These are phyloP conservation scores for Wickerhamomyces kurtzmanii DNA, from an alignment of 805 yeast species.

Conservation along the genomic window DNA sequence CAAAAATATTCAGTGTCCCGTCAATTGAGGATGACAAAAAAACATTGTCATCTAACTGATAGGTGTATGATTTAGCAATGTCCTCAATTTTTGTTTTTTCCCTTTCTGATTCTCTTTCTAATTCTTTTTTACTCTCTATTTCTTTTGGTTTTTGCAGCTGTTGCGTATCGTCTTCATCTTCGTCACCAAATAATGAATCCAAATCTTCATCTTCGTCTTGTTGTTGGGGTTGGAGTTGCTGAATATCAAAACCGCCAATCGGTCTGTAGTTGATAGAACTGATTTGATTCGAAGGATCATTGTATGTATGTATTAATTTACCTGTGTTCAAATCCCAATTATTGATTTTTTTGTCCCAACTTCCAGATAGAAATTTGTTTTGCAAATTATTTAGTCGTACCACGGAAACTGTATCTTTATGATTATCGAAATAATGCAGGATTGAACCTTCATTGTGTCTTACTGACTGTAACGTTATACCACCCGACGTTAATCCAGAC, in stretches of 20 bases:
- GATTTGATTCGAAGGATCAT: conserved; percentile 66
- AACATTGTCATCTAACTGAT: conserved; percentile 31
- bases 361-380: conserved; percentile 62
- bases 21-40: conserved; percentile 78
- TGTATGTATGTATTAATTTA: conserved; percentile 32
- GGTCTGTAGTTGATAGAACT: conserved; percentile 71
- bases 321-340: conserved; percentile 89
- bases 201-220: conserved; percentile 31
- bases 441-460: conserved; percentile 76
- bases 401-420: conserved; percentile 67
- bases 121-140: conserved; percentile 5
- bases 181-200: conserved; percentile 53
- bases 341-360: conserved; percentile 79
- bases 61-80: conserved; percentile 3
- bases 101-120: conserved; percentile 4
- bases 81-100: conserved; percentile 5
- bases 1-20: conserved; percentile 81
- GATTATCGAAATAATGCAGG: conserved; percentile 67
- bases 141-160: conserved; percentile 2
- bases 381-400: conserved; percentile 55
- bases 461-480: conserved; percentile 75
- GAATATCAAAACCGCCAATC: conserved; percentile 16
- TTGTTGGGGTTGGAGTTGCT: conserved; percentile 7
- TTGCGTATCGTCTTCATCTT: conserved; percentile 28
- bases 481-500: conserved; percentile 78